Percentiles rank a stretch among this genome's conserved stretches.
Conservation (phyloP, 306 rosid genomes). For the Fragaria nilgerrensis region DNA sequence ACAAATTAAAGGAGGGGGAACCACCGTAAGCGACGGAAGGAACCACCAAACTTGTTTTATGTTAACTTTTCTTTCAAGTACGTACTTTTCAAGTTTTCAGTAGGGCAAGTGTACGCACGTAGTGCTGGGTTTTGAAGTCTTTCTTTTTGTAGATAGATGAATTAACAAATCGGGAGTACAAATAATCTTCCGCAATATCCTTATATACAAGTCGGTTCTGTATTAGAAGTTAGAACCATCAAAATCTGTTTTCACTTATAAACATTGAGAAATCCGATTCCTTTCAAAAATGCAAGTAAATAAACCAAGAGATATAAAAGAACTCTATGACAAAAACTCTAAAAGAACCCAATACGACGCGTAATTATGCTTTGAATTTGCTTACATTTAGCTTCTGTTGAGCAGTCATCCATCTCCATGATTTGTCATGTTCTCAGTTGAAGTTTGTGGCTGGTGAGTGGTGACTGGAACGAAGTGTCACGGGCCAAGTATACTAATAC, state of each 20-base stretch:
- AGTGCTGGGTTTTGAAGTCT: background rate
- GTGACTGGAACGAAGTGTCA: slow-evolving; percentile 32
- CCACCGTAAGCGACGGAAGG: background rate
- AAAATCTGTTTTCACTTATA: no score
- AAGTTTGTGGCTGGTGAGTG: background rate
- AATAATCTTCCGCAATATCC: background rate
- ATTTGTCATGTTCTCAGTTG: background rate
- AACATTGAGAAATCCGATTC: no score
- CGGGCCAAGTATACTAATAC: slow-evolving; percentile 32
- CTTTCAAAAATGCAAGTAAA: no score
- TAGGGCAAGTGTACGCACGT: background rate
- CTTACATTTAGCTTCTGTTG: background rate
- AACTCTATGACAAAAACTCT: no score
- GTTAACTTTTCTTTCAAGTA: background rate
- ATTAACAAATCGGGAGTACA: background rate
- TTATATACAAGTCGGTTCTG: background rate
- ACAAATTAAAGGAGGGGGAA: background rate
- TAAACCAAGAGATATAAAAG: no score
- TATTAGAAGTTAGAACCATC: no score
- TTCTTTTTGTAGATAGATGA: background rate
- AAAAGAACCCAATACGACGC: background rate
- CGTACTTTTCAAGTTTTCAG: background rate
- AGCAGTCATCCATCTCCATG: background rate
- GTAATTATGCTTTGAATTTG: background rate
- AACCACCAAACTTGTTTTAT: background rate